Evolutionary conservation across 2,329 filamentous ascomycete species (phyloP).

Genomic region (Blastomyces silverae): DNA sequence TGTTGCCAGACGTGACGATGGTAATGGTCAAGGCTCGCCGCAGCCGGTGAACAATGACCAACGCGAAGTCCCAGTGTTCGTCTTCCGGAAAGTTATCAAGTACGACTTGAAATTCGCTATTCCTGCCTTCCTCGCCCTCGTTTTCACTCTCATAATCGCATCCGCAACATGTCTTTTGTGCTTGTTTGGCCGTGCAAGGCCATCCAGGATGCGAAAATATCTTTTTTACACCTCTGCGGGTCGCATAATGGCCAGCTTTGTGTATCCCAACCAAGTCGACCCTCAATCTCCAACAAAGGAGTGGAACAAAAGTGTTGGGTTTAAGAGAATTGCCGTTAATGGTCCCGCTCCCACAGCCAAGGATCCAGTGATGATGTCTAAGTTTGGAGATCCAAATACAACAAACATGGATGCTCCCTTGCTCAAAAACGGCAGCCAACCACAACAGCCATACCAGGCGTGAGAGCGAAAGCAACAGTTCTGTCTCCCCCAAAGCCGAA

Average conservation of each 20-base stretch:
- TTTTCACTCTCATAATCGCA: slow-evolving; percentile 46
- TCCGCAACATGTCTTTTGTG: slow-evolving; percentile 28
- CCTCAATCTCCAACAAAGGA: slow-evolving; percentile 16
- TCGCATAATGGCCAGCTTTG: slow-evolving; percentile 19
- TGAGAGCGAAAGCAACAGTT: neutral
- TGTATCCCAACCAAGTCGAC: slow-evolving; percentile 18
- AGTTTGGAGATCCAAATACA: slow-evolving; percentile 14
- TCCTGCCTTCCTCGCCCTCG: slow-evolving; percentile 44
- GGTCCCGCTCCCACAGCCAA: slow-evolving; percentile 14
- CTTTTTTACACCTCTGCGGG: slow-evolving; percentile 19
- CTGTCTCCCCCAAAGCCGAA: neutral
- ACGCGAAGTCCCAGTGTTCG: slow-evolving; percentile 28
- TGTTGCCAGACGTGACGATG: slow-evolving; percentile 27
- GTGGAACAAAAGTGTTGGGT: slow-evolving; percentile 17
- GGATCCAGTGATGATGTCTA: slow-evolving; percentile 16
- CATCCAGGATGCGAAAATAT: slow-evolving; percentile 17
- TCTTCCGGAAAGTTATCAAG: slow-evolving; percentile 16
- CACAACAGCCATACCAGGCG: slow-evolving; percentile 2
- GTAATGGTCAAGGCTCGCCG: slow-evolving; percentile 34
- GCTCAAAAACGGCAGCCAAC: slow-evolving; percentile 18
- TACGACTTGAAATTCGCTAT: slow-evolving; percentile 24
- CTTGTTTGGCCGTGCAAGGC: slow-evolving; percentile 25
- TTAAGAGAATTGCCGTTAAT: slow-evolving; percentile 15
- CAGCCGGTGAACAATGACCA: slow-evolving; percentile 33
- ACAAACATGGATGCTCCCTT: slow-evolving; percentile 21